A percentile compares a stretch with the other conserved stretches of the same genome.
Evolutionary conservation across 176 grass and related monocot species (phyloP).

Genomic region (Musa itinerans): DNA sequence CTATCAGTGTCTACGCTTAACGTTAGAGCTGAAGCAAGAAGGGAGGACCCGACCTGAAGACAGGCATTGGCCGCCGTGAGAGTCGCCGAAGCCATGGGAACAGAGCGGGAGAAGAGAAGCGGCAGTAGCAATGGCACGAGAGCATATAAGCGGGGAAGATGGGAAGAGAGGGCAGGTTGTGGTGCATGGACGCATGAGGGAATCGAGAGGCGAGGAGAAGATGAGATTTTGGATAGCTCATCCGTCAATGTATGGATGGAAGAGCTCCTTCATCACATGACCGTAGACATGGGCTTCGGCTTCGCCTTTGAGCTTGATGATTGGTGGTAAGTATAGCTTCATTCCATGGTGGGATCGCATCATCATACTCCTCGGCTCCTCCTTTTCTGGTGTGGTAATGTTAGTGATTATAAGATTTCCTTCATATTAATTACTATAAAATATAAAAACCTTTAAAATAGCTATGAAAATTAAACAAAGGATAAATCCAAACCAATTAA

Average conservation of each 20-base stretch:
- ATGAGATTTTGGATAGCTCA: slow-evolving; percentile 45
- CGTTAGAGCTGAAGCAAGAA: not conserved
- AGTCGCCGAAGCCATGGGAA: slow-evolving; percentile 28
- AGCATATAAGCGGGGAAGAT: not conserved
- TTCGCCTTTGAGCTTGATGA: not conserved
- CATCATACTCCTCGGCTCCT: too few relatives aligned
- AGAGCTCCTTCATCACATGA: not conserved
- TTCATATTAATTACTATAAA: too few relatives aligned
- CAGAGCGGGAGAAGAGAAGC: not conserved
- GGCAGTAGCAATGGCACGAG: slow-evolving; percentile 6
- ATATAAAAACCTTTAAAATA: too few relatives aligned
- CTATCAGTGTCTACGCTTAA: not conserved
- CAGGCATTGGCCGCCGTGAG: slow-evolving; percentile 45
- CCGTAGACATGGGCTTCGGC: not conserved
- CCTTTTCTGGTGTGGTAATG: too few relatives aligned
- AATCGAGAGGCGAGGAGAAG: slow-evolving; percentile 12
- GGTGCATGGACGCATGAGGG: slow-evolving; percentile 23
- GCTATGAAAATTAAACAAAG: too few relatives aligned
- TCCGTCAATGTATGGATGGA: slow-evolving; percentile 24
- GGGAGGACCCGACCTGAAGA: slow-evolving; percentile 26
- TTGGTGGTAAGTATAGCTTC: not conserved
- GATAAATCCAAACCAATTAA: too few relatives aligned
- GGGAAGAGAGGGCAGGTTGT: slow-evolving; percentile 18
- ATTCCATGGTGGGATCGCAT: not conserved
- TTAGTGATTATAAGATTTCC: too few relatives aligned